phyloP scores from a whole-genome alignment of 2,329 filamentous ascomycete species.

The Sporothrix globosa region DNA sequence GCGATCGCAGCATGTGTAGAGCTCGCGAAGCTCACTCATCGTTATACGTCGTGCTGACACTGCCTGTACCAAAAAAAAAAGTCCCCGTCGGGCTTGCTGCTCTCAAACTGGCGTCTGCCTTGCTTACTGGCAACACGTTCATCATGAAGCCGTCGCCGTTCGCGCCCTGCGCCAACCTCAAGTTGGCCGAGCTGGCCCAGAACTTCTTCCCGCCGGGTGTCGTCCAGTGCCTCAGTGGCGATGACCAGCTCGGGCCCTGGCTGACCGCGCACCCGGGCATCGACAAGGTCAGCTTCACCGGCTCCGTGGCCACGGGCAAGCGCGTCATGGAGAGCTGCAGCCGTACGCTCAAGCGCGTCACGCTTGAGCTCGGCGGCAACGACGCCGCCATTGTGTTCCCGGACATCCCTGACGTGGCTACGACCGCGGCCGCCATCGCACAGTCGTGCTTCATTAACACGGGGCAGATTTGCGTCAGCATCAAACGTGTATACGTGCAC shows the following conservation, averaged over 20 bases:
- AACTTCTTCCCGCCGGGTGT: slow-evolving; percentile 64
- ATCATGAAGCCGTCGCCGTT: slow-evolving; percentile 60
- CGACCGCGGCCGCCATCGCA: slow-evolving; percentile 40
- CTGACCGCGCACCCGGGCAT: slow-evolving; percentile 63
- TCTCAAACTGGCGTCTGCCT: slow-evolving; percentile 60
- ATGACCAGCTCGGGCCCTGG: slow-evolving; percentile 62
- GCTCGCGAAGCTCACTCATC: no score
- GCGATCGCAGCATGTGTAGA: no score
- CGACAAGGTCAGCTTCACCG: slow-evolving; percentile 67
- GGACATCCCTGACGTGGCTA: slow-evolving; percentile 49
- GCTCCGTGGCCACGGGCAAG: slow-evolving; percentile 63
- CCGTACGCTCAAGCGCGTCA: slow-evolving; percentile 62
- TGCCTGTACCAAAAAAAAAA: no score
- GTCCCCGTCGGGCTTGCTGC: slow-evolving; percentile 6
- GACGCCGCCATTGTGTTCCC: slow-evolving; percentile 49
- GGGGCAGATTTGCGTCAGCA: slow-evolving; percentile 53
- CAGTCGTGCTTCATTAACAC: slow-evolving; percentile 22
- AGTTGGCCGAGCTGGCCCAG: slow-evolving; percentile 62
- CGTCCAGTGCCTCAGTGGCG: slow-evolving; percentile 63
- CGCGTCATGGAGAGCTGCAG: slow-evolving; percentile 61
- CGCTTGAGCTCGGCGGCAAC: slow-evolving; percentile 57
- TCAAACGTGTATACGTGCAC: slow-evolving; percentile 58
- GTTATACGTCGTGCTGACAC: neutral
- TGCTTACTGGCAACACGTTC: slow-evolving; percentile 60
- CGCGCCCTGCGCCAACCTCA: slow-evolving; percentile 61